phyloP scores from a whole-genome alignment of 345 rosid genomes.

The Aurinia saxatilis region DNA sequence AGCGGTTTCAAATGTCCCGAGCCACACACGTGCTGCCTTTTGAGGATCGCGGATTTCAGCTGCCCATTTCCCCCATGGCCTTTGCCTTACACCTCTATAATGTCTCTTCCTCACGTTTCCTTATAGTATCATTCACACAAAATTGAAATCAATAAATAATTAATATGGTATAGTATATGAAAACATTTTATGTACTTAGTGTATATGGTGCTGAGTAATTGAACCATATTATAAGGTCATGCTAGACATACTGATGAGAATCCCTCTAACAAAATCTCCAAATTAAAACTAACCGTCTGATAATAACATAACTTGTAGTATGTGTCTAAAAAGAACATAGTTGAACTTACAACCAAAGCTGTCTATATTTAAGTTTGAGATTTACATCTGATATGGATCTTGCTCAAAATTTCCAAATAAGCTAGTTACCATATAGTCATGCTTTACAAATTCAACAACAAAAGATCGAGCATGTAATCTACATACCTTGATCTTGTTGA shows the following conservation, averaged over 20 bases:
- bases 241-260: too few species aligned
- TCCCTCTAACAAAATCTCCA: too few species aligned
- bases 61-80: conserved; percentile 72
- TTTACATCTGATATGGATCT: not conserved
- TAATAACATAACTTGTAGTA: too few species aligned
- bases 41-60: conserved; percentile 56
- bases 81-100: conserved; percentile 58
- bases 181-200: too few species aligned
- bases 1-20: conserved; percentile 72
- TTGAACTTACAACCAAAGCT: not conserved
- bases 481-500: conserved; percentile 29
- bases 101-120: conserved; percentile 38
- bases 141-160: not conserved
- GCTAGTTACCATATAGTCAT: not conserved
- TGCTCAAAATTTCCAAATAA: not conserved
- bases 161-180: not conserved
- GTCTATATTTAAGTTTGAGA: not conserved
- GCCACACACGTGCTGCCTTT: conserved; percentile 62
- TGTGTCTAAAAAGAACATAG: not conserved
- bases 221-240: too few species aligned
- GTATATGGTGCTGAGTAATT: too few species aligned
- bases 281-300: too few species aligned
- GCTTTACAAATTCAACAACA: not conserved
- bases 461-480: not conserved
- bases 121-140: not conserved